Evolutionary conservation across 257 asterid genomes (phyloP).

Genomic region (Nemophila menziesii): DNA sequence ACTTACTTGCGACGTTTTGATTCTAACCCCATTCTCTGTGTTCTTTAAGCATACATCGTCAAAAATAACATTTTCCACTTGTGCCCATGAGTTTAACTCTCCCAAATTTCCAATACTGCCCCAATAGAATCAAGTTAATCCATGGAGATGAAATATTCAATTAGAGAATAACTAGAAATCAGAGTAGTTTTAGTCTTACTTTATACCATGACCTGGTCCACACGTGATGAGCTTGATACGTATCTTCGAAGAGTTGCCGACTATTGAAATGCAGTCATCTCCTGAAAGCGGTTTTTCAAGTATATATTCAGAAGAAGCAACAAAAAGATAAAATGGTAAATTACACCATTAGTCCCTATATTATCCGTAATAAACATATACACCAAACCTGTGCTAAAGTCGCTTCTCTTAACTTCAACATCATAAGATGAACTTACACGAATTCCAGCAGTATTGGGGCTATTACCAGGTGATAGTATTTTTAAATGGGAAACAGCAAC

Average conservation of each 20-base stretch:
- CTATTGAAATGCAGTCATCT: constrained; percentile 90
- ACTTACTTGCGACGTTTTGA: constrained; percentile 86
- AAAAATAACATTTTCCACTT: constrained; percentile 48
- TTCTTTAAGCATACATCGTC: constrained; percentile 34
- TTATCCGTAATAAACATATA: too few relatives aligned
- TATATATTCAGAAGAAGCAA: not conserved
- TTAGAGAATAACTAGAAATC: constrained; percentile 1
- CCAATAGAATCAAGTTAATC: not conserved
- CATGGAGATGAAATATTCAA: not conserved
- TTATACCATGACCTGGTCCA: constrained; percentile 79
- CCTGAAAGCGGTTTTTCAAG: constrained; percentile 28
- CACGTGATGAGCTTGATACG: constrained; percentile 38
- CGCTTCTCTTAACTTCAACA: constrained; percentile 35
- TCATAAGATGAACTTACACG: constrained; percentile 59
- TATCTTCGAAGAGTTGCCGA: constrained; percentile 58
- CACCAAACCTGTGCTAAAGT: constrained; percentile 51
- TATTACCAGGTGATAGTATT: constrained; percentile 48
- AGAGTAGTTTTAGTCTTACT: constrained; percentile 23
- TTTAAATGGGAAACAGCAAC: constrained; percentile 37
- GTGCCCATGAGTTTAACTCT: constrained; percentile 31
- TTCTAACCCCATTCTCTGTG: constrained; percentile 65
- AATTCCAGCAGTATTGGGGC: constrained; percentile 88
- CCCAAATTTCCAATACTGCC: constrained; percentile 87
- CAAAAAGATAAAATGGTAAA: not conserved
- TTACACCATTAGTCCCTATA: too few relatives aligned